Evolutionary conservation across 352 stramenopile species (phyloP).

Genomic region (Sclerospora graminicola): DNA sequence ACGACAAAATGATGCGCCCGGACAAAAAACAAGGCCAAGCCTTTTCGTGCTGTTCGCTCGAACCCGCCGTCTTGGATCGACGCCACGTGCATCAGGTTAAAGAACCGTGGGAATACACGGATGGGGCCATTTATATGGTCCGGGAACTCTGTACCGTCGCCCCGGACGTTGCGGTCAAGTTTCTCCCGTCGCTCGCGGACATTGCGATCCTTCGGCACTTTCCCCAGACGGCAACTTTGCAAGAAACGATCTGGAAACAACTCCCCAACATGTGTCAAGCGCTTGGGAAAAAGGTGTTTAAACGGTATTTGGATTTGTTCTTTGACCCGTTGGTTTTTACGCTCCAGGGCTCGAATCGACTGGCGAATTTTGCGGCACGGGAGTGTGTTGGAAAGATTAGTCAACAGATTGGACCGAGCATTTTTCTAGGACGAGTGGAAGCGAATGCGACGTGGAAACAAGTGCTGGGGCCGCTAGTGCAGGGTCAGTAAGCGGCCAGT

Average conservation of each 20-base stretch:
- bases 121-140: constrained; percentile 94
- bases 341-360: constrained; percentile 52
- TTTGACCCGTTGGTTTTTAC: constrained; percentile 80
- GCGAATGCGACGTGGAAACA: constrained; percentile 54
- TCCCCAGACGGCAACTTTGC: constrained; percentile 57
- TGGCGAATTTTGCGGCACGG: constrained; percentile 58
- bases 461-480: constrained; percentile 34
- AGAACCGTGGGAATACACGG: constrained; percentile 91
- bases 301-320: constrained; percentile 76
- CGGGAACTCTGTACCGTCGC: constrained; percentile 81
- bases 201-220: constrained; percentile 70
- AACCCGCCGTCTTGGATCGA: constrained; percentile 87
- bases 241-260: constrained; percentile 83
- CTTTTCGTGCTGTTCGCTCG: constrained; percentile 92
- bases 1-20: constrained; percentile 88
- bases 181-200: constrained; percentile 52
- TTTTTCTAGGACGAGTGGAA: constrained; percentile 72
- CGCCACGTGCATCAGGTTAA: constrained; percentile 77
- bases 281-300: constrained; percentile 77
- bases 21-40: constrained; percentile 89
- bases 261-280: constrained; percentile 56
- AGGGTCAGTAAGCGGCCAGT: too few species aligned
- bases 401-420: constrained; percentile 71
- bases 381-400: constrained; percentile 71
- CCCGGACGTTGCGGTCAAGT: constrained; percentile 36